Base-by-base conservation (phyloP, 2,329 filamentous ascomycete species). In the Seiridium cupressi region DNA sequence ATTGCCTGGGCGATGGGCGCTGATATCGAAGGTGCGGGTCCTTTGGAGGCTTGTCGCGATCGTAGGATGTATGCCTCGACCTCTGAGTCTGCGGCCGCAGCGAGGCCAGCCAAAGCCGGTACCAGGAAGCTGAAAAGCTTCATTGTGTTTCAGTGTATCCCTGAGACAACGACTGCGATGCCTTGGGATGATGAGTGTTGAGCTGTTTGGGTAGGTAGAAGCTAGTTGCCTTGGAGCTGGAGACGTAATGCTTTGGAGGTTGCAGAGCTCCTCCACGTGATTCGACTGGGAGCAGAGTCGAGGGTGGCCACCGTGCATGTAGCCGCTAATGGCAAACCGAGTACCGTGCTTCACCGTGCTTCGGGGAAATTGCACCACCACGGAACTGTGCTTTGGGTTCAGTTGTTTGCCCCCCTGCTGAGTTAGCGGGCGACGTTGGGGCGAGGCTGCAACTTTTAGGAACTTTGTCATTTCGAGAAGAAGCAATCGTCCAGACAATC, bases 1-100 rank as follows among this genome's bases (percentile, higher is more conserved):
- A 89, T 79, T 61, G 88, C 78, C 68, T 83, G 79, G 60, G 82
- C 84, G 70, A 86, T 75, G 70, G 82, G 79, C 66, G 80, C 79
- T 54, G 82, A 78, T 66, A 86, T 72, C 51, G 77, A 76, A 56
- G 80, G 74, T 51, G 76, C 68, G 32, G 31, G n/a, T 40, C 32
- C 54, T 9, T 11, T 6, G 10, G 32, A 35, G 32, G 55, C 6
- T 40, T 46, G 55, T 35, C 34, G 47, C 35, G 35, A 44, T 55
- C 66, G 76, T 55, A 86, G 75, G 60, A 87, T 76, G 72, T 83
- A 88, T 64, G 84, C 84, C 64, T 82, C 77, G 57, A 84, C 83
- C 40, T 69, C 61, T 51, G 63, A 65, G 5, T 68, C 66, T 55
- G 69, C 67, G 31, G 73, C 74, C 61, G 69, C 70, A 51, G 69